Percentiles rank a stretch among this genome's conserved stretches.
Evolutionary conservation across 495 filamentous ascomycete species (phyloP).

Genomic region (Podospora australis): DNA sequence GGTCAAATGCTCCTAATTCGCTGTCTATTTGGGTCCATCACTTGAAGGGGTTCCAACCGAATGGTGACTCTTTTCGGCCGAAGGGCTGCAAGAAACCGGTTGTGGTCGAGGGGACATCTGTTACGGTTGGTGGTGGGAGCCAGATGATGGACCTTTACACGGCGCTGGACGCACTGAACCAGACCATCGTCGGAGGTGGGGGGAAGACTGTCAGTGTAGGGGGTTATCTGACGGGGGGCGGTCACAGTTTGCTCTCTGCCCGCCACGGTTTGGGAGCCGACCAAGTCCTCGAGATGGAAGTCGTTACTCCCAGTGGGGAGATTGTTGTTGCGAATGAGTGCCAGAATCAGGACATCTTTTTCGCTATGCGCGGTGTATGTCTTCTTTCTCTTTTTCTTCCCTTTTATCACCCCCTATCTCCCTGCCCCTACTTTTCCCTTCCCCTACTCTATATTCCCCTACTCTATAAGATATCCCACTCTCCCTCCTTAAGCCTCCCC

Average conservation of each 20-base stretch:
- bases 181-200: constrained; percentile 31
- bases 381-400: neutral
- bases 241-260: constrained; percentile 49
- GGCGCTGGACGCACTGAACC: constrained; percentile 24
- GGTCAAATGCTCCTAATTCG: constrained; percentile 43
- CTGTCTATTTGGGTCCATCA: constrained; percentile 48
- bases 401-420: neutral
- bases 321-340: constrained; percentile 49
- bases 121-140: constrained; percentile 35
- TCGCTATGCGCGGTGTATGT: constrained; percentile 56
- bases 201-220: constrained; percentile 28
- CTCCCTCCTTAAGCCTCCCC: too few species aligned
- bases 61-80: constrained; percentile 33
- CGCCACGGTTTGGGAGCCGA: constrained; percentile 57
- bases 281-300: constrained; percentile 54
- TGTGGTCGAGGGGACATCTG: constrained; percentile 27
- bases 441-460: too few species aligned
- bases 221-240: constrained; percentile 56
- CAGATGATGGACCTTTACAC: constrained; percentile 33
- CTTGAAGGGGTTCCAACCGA: constrained; percentile 33
- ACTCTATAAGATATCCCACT: too few species aligned
- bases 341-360: constrained; percentile 56
- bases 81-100: constrained; percentile 29
- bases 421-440: neutral
- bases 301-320: constrained; percentile 51